phyloP scores from a whole-genome alignment of 305 asterid genomes.

The Rubia tinctorum region DNA sequence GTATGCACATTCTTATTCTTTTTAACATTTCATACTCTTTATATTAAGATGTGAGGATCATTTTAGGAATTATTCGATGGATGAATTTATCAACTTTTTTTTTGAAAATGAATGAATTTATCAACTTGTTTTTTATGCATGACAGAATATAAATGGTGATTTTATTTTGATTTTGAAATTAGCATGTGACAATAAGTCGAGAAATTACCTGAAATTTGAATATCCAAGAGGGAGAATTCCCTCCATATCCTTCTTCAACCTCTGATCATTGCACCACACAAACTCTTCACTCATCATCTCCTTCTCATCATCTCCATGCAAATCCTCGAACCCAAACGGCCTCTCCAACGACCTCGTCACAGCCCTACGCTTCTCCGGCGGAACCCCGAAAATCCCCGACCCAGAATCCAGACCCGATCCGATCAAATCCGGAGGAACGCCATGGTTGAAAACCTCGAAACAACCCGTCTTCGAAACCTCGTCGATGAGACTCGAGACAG shows the following conservation, averaged over 20 bases:
- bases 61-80: too few species aligned
- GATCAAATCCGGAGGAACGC: conserved; percentile 51
- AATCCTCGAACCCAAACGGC: conserved; percentile 71
- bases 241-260: conserved; percentile 58
- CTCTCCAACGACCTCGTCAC: conserved; percentile 49
- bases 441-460: conserved; percentile 72
- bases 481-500: conserved; percentile 29
- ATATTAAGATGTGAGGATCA: too few species aligned
- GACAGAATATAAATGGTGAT: too few species aligned
- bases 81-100: too few species aligned
- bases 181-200: background rate
- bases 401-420: conserved; percentile 40
- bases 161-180: too few species aligned
- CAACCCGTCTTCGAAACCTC: conserved; percentile 49
- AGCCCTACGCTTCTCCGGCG: conserved; percentile 46
- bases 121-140: too few species aligned
- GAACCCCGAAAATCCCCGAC: conserved; percentile 47
- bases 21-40: too few species aligned
- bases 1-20: too few species aligned
- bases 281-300: conserved; percentile 54
- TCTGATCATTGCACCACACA: conserved; percentile 62
- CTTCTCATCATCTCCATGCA: conserved; percentile 47
- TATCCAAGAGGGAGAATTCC: conserved; percentile 67
- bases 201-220: conserved; percentile 70
- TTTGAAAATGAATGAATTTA: too few species aligned